These are phyloP conservation scores for Lasiodiplodia sp. DNA, from an alignment of 2,329 filamentous ascomycete species.

Conservation along the genomic window DNA sequence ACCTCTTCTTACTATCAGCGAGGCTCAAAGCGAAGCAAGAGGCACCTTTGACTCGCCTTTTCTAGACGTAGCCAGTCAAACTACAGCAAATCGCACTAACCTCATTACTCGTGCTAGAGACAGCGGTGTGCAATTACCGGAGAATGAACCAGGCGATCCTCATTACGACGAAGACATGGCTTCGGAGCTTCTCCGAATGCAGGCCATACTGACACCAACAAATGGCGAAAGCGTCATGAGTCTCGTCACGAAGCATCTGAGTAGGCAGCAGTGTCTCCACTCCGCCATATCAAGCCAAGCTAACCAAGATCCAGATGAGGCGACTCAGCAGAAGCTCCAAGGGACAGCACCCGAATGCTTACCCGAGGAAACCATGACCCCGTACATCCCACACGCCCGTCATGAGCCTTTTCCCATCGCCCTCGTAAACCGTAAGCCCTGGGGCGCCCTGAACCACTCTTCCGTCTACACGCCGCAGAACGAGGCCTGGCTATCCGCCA, in stretches of 20 bases:
- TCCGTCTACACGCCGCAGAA: conserved; percentile 75
- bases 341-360: conserved; percentile 63
- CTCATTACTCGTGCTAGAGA: conserved; percentile 9
- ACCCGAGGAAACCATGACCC: conserved; percentile 66
- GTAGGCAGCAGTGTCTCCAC: conserved; percentile 36
- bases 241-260: conserved; percentile 71
- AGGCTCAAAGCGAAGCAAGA: conserved; percentile 39
- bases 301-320: conserved; percentile 52
- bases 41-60: conserved; percentile 43
- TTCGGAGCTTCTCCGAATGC: conserved; percentile 68
- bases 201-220: conserved; percentile 61
- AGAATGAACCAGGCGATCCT: conserved; percentile 65
- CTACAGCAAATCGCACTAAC: background rate
- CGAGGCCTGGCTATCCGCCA: conserved; percentile 73
- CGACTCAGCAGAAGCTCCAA: conserved; percentile 59
- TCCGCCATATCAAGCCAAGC: background rate
- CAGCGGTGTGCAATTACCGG: conserved; percentile 34
- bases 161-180: conserved; percentile 70
- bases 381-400: conserved; percentile 65
- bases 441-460: conserved; percentile 67
- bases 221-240: conserved; percentile 62
- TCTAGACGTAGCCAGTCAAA: conserved; percentile 36
- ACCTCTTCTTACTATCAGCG: conserved; percentile 62
- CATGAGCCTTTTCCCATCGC: conserved; percentile 72
- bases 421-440: conserved; percentile 72